Conservation (phyloP, 2,329 filamentous ascomycete species). For the Aspergillus fischeri region DNA sequence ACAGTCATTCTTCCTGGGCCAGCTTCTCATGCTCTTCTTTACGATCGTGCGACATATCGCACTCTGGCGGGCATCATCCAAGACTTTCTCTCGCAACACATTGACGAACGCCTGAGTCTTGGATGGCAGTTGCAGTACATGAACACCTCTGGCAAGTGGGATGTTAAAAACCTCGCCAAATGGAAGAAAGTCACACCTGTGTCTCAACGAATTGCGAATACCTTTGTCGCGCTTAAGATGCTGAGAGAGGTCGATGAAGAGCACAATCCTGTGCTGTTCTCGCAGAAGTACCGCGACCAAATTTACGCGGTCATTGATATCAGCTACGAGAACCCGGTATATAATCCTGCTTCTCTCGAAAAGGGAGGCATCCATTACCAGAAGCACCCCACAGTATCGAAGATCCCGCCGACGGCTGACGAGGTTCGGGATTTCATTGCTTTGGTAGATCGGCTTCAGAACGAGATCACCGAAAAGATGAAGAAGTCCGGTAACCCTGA, state of each 20-base stretch:
- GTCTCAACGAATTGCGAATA: constrained; percentile 68
- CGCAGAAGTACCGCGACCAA: constrained; percentile 59
- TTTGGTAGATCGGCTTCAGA: constrained; percentile 57
- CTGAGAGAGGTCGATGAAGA: constrained; percentile 80
- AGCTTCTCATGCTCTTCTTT: constrained; percentile 79
- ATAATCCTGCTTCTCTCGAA: constrained; percentile 70
- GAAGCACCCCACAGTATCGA: constrained; percentile 89
- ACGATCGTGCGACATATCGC: constrained; percentile 70
- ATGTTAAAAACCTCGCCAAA: constrained; percentile 91
- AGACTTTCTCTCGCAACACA: constrained; percentile 69
- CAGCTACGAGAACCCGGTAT: constrained; percentile 83
- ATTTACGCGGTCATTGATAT: constrained; percentile 84
- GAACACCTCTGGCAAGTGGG: constrained; percentile 90
- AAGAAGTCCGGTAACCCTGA: constrained; percentile 41
- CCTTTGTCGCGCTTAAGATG: constrained; percentile 91
- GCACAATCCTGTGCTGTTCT: constrained; percentile 73
- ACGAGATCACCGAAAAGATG: constrained; percentile 48
- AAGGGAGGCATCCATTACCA: constrained; percentile 65
- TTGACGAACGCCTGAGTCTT: constrained; percentile 73
- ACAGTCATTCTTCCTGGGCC: constrained; percentile 69
- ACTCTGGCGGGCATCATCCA: constrained; percentile 76
- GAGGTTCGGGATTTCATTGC: constrained; percentile 59
- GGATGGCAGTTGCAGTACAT: constrained; percentile 91
- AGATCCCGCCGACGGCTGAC: constrained; percentile 69
- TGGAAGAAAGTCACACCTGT: constrained; percentile 79